These are phyloP conservation scores for Neurospora sp. DNA, from an alignment of 495 filamentous ascomycete genomes.

Conservation along the genomic window DNA sequence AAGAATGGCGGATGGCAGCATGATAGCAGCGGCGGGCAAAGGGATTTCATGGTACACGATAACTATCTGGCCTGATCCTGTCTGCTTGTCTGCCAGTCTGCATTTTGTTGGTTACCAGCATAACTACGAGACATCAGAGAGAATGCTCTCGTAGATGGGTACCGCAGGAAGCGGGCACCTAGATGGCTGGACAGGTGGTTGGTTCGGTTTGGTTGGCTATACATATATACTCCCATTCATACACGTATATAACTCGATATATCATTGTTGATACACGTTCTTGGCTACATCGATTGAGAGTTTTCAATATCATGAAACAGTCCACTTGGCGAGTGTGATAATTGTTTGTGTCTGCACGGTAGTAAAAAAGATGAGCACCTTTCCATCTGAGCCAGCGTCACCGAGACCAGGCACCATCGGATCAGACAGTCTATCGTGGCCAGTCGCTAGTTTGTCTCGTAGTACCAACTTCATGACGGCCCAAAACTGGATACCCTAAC, in stretches of 20 bases:
- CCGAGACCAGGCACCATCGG: background rate
- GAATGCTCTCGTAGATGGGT: background rate
- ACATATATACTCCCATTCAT: background rate
- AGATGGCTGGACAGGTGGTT: background rate
- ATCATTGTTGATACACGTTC: background rate
- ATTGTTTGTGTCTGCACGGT: background rate
- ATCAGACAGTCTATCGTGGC: background rate
- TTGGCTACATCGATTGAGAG: background rate
- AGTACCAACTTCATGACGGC: background rate
- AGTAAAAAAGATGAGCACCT: background rate
- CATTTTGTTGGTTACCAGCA: background rate
- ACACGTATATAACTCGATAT: background rate
- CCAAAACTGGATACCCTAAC: background rate
- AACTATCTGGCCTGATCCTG: background rate
- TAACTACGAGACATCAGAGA: background rate
- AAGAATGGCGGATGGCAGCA: background rate
- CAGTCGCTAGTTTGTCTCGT: background rate
- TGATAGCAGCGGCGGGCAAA: background rate
- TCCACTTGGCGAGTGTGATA: background rate
- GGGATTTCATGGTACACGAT: background rate
- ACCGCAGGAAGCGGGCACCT: background rate
- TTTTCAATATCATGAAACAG: background rate
- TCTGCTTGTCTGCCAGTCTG: background rate
- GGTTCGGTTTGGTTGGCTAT: background rate
- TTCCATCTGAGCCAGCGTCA: background rate